Base-by-base conservation (phyloP, 208 protist species). In the Leishmania guyanensis region DNA sequence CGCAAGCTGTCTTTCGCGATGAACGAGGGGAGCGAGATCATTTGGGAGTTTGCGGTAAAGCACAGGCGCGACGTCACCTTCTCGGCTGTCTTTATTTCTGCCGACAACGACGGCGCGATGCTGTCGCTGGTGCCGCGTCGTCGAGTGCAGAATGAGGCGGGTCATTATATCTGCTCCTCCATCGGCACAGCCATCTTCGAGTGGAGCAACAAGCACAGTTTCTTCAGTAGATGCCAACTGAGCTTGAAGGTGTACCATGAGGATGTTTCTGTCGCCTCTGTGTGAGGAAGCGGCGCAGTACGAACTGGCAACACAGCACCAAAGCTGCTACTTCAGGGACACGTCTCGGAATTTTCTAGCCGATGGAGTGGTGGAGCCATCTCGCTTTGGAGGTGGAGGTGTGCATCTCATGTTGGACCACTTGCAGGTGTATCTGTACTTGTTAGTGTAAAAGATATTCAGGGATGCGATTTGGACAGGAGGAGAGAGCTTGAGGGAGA, bases 21-120 rank as follows among this genome's bases (percentile, higher is more conserved):
- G 72, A 50, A 76, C 17, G 60, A 65, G 3, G 17, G 64, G 50
- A 86, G 90, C 16, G 92, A 94, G 56, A 75, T 94, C 39, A 84
- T 91, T 51, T 96, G 92, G 91, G 90, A 94, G 75, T 96, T 93
- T 72, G 66, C 56, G 17, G 88, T 91, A 43, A 78, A 83, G 75
- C 62, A 84, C 29, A 48, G 87, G 66, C 73, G 73, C n/a, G 68
- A 78, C 46, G 81, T 93, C 29, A 73, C 62, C 17, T 96, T 94
- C 62, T 81, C 85, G 8, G 90, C 86, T 56, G 46, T 90, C 39
- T 96, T 93, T 75, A 72, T 89, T 10, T 83, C 82, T 9, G 87
- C 76, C 39, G 74, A 69, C 14, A 82, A 77, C 29, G 83, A 87
- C 60, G 90, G 90, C 17, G 70, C 78, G 26, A 86, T 88, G 46